Evolutionary conservation across 2,329 filamentous ascomycete genomes (phyloP).

Genomic region (Cladobotryum protrusum): DNA sequence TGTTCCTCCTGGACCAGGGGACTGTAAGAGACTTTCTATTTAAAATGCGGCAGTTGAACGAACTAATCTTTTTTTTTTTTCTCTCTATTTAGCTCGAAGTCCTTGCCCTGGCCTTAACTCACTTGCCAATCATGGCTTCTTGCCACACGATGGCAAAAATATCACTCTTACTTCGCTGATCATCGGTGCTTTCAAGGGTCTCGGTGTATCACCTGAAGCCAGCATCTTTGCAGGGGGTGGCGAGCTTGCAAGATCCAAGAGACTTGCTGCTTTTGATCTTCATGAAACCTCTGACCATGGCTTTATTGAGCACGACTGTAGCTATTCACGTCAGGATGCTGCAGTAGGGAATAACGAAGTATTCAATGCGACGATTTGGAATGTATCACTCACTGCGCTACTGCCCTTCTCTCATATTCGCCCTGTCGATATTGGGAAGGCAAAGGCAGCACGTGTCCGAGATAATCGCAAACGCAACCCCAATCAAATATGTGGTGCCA

Average conservation of each 20-base stretch:
- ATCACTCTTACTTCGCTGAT: neutral
- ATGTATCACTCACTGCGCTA: neutral
- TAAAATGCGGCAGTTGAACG: too few relatives aligned
- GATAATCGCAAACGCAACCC: conserved; percentile 1
- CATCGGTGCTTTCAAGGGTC: neutral
- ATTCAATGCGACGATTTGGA: conserved; percentile 4
- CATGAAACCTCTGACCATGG: conserved; percentile 5
- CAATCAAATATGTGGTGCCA: conserved; percentile 3
- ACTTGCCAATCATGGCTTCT: conserved; percentile 6
- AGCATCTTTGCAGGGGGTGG: neutral
- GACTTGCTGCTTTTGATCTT: conserved; percentile 1
- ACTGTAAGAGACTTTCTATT: too few relatives aligned
- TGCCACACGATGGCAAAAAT: conserved; percentile 3
- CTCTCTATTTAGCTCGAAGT: neutral
- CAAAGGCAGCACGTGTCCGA: neutral
- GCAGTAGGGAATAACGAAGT: neutral
- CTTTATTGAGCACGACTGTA: conserved; percentile 5
- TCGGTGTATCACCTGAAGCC: too few relatives aligned
- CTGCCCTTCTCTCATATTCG: neutral
- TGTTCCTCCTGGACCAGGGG: too few relatives aligned
- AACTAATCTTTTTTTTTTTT: neutral
- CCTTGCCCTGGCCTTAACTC: conserved; percentile 7
- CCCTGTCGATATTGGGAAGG: neutral
- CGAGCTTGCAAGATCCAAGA: conserved; percentile 1
- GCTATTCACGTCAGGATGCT: neutral